Base-by-base conservation (phyloP, 192 early-diverging fungal species). In the Backusella morwellensis region DNA sequence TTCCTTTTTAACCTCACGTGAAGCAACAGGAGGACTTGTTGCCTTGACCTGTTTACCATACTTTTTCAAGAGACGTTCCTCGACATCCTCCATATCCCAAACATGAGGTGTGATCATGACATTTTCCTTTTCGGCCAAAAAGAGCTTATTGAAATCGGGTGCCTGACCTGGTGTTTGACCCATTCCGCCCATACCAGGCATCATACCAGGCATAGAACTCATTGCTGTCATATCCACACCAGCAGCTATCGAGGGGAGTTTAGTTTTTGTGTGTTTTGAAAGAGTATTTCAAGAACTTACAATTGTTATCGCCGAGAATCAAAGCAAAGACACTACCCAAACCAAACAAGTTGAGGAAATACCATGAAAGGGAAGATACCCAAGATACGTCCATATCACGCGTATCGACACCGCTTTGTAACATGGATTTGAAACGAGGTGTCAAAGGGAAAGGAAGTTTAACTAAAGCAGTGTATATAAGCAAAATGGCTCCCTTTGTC, bases 281-380 rank as follows among this genome's bases (percentile, higher is more conserved):
- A 4, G 6, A 40, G 38, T 40, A 17, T 44, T 44, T 44, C 15
- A 19, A 66, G 8, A 32, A 71, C 79, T 72, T 88, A 93, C 92
- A 87, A 84, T 97, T 97, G 38, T 91, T 95, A 70, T 95, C 92
- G 56, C 97, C 97, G 2, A 99, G 84, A 75, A 99, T 91, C 42
- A 99, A 90, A 63, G 94, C 91, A 82, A 95, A 99, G 21, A 97
- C 94, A 77, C 92, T 92, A 71, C 92, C 89, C 52, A 99, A 88
- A 72, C 97, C 97, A 89, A 99, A 97, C 71, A 99, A 82, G 81
- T 97, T 98, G 36, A 99, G 82, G 83, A 99, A 99, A 88, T 99
- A 99, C 97, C 97, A 98, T 5, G 96, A 98, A 29, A 99, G 84
- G 8, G 95, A 96, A 17, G 96, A 97, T 4, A 99, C 97, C 97